Percentiles rank a stretch among this genome's conserved stretches.
Conservation (phyloP, 768 basidiomycete species). For the Agrocybe pediades region DNA sequence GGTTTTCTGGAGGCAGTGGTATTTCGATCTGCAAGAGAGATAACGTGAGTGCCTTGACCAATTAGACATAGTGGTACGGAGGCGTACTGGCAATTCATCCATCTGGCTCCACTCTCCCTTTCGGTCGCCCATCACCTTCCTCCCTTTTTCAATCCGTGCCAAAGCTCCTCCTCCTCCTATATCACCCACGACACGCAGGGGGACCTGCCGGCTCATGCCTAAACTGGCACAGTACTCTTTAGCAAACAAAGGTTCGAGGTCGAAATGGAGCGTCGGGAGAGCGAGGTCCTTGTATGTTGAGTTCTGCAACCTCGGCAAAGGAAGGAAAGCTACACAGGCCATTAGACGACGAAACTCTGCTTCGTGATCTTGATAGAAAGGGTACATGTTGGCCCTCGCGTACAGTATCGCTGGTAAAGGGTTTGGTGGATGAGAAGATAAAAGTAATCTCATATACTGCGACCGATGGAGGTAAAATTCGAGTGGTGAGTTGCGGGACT, state of each 20-base stretch:
- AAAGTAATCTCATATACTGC: conserved; percentile 80
- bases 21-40: conserved; percentile 81
- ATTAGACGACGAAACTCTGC: conserved; percentile 71
- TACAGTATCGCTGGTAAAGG: conserved; percentile 69
- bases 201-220: conserved; percentile 88
- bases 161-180: conserved; percentile 92
- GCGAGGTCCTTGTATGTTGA: conserved; percentile 81
- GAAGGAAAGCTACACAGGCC: conserved; percentile 70
- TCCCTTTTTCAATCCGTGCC: conserved; percentile 90
- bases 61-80: neutral
- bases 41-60: neutral
- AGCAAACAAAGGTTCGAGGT: conserved; percentile 82
- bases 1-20: conserved; percentile 78
- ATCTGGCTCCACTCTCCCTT: conserved; percentile 92
- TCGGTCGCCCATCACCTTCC: conserved; percentile 89
- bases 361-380: conserved; percentile 64
- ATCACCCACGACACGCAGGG: conserved; percentile 87
- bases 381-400: conserved; percentile 63
- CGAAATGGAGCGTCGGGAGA: conserved; percentile 69
- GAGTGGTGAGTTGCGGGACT: conserved; percentile 71
- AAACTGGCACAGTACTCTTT: conserved; percentile 87
- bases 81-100: conserved; percentile 82
- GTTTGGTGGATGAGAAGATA: conserved; percentile 61
- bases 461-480: conserved; percentile 92
- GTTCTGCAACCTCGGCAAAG: conserved; percentile 58